These are phyloP conservation scores for Plantago coronopus DNA, from an alignment of 305 asterid genomes.

Conservation along the genomic window DNA sequence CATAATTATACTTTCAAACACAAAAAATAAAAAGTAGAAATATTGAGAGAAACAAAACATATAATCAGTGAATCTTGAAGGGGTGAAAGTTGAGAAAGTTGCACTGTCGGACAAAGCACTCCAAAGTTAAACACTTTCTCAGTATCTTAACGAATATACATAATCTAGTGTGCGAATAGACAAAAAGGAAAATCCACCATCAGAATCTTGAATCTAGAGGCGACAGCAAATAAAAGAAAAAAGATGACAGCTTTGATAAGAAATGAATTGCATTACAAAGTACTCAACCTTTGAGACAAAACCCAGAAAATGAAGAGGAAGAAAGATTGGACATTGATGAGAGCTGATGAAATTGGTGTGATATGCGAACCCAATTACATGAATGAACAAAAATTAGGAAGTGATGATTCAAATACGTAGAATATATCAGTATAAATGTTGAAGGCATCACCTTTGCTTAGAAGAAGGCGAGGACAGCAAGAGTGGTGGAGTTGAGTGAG, in stretches of 20 bases:
- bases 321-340: constrained; percentile 6
- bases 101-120: no score
- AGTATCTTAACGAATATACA: neutral
- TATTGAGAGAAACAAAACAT: no score
- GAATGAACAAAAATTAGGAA: no score
- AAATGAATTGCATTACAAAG: constrained; percentile 15
- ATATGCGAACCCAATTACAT: no score
- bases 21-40: no score
- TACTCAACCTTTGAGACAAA: constrained; percentile 3
- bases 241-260: no score
- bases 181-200: neutral
- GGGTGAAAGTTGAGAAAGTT: neutral
- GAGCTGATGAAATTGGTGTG: no score
- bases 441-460: constrained; percentile 31
- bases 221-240: neutral
- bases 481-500: no score
- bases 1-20: no score
- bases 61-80: neutral
- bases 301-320: constrained; percentile 17
- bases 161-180: neutral
- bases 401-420: neutral
- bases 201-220: constrained; percentile 3
- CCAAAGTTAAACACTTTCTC: constrained; percentile 1
- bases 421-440: neutral
- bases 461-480: neutral